phyloP scores from a whole-genome alignment of 129 eudicot genomes.

The Silybum marianum region DNA sequence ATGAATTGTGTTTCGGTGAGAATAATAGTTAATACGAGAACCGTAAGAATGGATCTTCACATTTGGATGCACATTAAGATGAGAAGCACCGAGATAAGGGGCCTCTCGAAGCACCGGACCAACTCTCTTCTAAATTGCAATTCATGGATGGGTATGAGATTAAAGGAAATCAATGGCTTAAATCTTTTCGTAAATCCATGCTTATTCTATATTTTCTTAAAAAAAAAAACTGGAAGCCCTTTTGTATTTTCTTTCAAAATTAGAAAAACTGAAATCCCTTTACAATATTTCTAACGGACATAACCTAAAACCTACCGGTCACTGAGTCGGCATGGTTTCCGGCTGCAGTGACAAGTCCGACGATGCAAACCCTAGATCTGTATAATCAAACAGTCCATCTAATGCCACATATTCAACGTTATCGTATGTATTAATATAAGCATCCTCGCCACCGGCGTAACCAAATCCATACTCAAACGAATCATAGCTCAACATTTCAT shows the following conservation, averaged over 20 bases:
- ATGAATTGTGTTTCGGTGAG: too few species aligned
- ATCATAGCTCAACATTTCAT: slow-evolving; percentile 44
- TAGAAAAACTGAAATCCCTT: slow-evolving; percentile 1
- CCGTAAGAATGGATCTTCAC: too few species aligned
- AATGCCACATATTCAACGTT: slow-evolving; percentile 45
- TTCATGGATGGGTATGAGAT: too few species aligned
- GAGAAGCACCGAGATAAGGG: too few species aligned
- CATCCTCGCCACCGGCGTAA: slow-evolving; percentile 13
- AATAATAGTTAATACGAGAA: too few species aligned
- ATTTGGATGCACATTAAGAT: too few species aligned
- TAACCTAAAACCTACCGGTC: slow-evolving; percentile 7
- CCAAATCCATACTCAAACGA: slow-evolving; percentile 51
- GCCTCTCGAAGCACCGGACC: too few species aligned
- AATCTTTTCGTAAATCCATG: too few species aligned
- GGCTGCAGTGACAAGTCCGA: slow-evolving; percentile 46
- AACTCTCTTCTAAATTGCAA: too few species aligned
- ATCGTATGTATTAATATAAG: not conserved
- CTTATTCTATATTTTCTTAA: too few species aligned
- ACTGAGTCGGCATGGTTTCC: slow-evolving; percentile 53
- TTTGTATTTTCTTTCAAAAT: not conserved
- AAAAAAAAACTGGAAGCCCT: too few species aligned
- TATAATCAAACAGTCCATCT: slow-evolving; percentile 65
- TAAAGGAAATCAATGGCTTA: too few species aligned
- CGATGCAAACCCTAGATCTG: slow-evolving; percentile 55
- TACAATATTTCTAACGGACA: slow-evolving; percentile 16